phyloP scores from a whole-genome alignment of 179 eudicot genomes.

The Beta macrorhiza region DNA sequence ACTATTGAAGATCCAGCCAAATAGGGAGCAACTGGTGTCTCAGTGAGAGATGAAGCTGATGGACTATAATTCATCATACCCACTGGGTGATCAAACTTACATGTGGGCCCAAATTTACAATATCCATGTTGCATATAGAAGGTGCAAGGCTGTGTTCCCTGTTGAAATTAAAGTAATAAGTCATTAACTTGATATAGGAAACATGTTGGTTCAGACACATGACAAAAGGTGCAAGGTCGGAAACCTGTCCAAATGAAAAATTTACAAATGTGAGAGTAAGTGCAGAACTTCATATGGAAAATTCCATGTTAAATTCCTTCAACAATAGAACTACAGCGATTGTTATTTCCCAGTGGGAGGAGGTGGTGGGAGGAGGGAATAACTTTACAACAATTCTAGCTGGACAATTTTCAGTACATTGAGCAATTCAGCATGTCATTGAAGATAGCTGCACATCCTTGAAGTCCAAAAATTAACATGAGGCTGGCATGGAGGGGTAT shows the following conservation, averaged over 20 bases:
- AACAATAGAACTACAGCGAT: neutral
- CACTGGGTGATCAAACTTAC: conserved; percentile 91
- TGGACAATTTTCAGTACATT: neutral
- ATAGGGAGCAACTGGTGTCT: conserved; percentile 65
- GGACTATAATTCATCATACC: conserved; percentile 58
- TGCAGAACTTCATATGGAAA: neutral
- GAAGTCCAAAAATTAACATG: neutral
- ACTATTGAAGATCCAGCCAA: conserved; percentile 40
- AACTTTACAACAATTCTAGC: neutral
- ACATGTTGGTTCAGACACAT: neutral
- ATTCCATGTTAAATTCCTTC: neutral
- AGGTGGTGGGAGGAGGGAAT: neutral
- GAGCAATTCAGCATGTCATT: neutral
- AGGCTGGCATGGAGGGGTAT: neutral
- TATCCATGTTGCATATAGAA: conserved; percentile 74
- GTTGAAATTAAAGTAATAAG: conserved; percentile 28
- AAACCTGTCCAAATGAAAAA: neutral
- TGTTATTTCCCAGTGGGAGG: neutral
- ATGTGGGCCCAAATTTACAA: conserved; percentile 83
- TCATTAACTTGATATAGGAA: neutral
- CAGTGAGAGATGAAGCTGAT: conserved; percentile 70
- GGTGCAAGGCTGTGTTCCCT: conserved; percentile 79
- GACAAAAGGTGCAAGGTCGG: neutral
- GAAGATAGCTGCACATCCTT: neutral
- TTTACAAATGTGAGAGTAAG: neutral